Conservation (phyloP, 768 basidiomycete genomes). For the Kwoniella sp. region DNA sequence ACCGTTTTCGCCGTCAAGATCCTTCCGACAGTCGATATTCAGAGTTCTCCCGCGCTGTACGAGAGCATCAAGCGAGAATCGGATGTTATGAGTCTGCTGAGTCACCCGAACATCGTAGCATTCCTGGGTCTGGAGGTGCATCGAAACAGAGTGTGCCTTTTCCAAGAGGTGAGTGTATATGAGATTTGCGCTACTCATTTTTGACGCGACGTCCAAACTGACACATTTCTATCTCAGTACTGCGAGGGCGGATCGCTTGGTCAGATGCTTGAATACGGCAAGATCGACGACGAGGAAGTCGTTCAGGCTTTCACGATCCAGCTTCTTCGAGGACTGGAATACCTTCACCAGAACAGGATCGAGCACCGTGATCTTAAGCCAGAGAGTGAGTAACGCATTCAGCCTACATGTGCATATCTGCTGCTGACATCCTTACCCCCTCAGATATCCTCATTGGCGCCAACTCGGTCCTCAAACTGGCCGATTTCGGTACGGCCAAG, state of each 20-base stretch:
- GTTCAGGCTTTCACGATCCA: conserved; percentile 95
- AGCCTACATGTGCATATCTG: conserved; percentile 17
- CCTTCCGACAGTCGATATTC: conserved; percentile 92
- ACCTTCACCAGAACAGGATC: conserved; percentile 88
- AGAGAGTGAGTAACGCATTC: conserved; percentile 71
- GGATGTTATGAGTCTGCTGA: conserved; percentile 95
- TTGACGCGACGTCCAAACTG: neutral
- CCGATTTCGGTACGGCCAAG: conserved; percentile 97
- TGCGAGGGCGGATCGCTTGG: conserved; percentile 95
- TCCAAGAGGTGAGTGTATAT: conserved; percentile 27
- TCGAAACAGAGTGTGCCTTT: conserved; percentile 22
- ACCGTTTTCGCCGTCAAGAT: conserved; percentile 99
- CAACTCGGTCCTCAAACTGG: conserved; percentile 84
- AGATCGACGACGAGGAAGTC: conserved; percentile 95
- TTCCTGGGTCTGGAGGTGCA: conserved; percentile 89
- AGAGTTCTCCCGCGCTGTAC: conserved; percentile 82
- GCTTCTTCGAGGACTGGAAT: conserved; percentile 90
- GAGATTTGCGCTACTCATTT: too few species aligned
- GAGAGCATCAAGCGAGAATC: conserved; percentile 94
- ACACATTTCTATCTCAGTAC: conserved; percentile 58
- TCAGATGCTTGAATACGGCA: conserved; percentile 82
- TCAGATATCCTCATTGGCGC: conserved; percentile 75
- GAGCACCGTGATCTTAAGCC: conserved; percentile 98
- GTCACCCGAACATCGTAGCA: conserved; percentile 96
- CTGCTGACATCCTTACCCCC: neutral